Evolutionary conservation across 441 rosid species (phyloP).

Genomic region (Pelargonium cotyledonis): DNA sequence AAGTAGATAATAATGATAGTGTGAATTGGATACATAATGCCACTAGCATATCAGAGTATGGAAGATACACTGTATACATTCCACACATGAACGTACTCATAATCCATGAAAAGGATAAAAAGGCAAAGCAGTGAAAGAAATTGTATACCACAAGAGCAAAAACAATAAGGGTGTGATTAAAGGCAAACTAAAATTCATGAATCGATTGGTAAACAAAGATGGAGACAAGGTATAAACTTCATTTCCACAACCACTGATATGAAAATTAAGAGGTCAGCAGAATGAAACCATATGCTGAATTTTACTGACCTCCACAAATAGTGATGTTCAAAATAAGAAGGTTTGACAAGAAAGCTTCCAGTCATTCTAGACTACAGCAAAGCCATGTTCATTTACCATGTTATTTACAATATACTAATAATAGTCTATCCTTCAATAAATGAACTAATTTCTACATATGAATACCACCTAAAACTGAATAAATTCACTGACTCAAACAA

Average conservation of each 20-base stretch:
- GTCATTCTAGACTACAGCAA: not conserved
- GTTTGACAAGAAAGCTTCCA: slow-evolving; percentile 1
- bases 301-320: not conserved
- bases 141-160: not conserved
- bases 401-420: not conserved
- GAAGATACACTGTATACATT: slow-evolving; percentile 1
- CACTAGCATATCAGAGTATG: slow-evolving; percentile 9
- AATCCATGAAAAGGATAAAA: not conserved
- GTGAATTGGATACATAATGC: slow-evolving; percentile 7
- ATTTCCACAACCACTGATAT: not conserved
- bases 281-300: not conserved
- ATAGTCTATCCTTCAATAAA: slow-evolving; percentile 5
- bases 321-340: not conserved
- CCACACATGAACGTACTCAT: not conserved
- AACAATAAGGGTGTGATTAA: not conserved
- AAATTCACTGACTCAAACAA: not conserved
- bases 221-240: slow-evolving; percentile 1
- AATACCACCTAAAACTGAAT: not conserved
- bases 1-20: slow-evolving; percentile 9
- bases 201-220: not conserved
- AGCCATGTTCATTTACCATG: not conserved
- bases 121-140: not conserved
- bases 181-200: slow-evolving; percentile 3
- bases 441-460: slow-evolving; percentile 1
- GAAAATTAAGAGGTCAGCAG: not conserved